A percentile compares a stretch with the other conserved stretches of the same genome.
These are phyloP conservation scores for Ganoderma lucidum DNA, from an alignment of 1,284 basidiomycete species.

Conservation along the genomic window DNA sequence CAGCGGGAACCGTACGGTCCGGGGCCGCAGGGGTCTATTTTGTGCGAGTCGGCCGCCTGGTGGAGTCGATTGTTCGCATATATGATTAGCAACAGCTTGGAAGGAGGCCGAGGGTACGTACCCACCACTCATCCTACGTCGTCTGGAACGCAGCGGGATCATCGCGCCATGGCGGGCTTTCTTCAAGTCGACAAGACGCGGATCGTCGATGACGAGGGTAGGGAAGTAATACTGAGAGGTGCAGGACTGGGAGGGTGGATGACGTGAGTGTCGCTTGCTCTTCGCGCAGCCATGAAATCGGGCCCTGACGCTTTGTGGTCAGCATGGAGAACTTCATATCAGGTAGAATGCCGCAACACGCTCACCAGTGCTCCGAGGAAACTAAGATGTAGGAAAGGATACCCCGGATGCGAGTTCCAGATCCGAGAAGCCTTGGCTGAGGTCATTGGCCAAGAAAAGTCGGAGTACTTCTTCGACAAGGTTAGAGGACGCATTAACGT, in stretches of 20 bases:
- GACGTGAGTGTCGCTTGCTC: constrained; percentile 53
- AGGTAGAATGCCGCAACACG: constrained; percentile 38
- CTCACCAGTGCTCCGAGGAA: not conserved
- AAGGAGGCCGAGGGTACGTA: too few relatives aligned
- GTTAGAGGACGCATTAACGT: constrained; percentile 67
- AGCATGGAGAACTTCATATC: constrained; percentile 74
- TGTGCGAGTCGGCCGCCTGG: constrained; percentile 13
- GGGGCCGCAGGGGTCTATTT: constrained; percentile 4
- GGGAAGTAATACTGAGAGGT: constrained; percentile 68
- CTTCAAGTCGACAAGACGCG: constrained; percentile 21
- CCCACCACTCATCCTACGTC: not conserved
- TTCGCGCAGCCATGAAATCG: not conserved
- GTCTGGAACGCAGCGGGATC: not conserved
- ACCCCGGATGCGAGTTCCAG: constrained; percentile 69
- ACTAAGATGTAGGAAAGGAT: constrained; percentile 45
- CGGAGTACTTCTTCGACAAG: constrained; percentile 83
- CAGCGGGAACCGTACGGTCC: constrained; percentile 10
- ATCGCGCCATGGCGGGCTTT: constrained; percentile 20
- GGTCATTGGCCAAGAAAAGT: constrained; percentile 64
- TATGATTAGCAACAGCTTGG: constrained; percentile 3
- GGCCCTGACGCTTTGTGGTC: not conserved
- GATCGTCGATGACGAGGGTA: constrained; percentile 61
- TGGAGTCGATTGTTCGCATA: constrained; percentile 8
- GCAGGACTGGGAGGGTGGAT: constrained; percentile 79
- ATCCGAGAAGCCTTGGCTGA: constrained; percentile 74